Evolutionary conservation across 2,329 filamentous ascomycete species (phyloP).

Genomic region (Nigrograna mackinnonii): DNA sequence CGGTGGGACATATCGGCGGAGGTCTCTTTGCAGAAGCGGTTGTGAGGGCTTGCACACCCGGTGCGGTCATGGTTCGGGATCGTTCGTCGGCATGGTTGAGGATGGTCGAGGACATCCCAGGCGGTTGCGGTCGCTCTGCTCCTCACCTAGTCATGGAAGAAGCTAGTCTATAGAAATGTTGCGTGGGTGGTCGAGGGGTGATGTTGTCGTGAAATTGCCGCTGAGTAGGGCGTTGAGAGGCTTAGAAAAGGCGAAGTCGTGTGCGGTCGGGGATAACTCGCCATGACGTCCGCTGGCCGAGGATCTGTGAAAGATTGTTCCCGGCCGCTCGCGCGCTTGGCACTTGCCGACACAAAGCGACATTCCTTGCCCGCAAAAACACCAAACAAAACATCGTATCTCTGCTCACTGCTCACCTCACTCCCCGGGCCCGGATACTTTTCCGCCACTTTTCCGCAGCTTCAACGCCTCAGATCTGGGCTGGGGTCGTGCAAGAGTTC

Average conservation of each 20-base stretch:
- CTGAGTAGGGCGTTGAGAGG: background rate
- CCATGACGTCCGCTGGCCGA: constrained; percentile 18
- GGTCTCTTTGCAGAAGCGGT: constrained; percentile 23
- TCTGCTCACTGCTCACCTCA: no score
- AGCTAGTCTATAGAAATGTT: no score
- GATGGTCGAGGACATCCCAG: constrained; percentile 43
- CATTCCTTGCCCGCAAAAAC: no score
- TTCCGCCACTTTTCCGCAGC: no score
- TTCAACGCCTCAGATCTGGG: no score
- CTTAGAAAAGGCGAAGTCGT: constrained; percentile 3
- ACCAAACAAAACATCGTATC: no score
- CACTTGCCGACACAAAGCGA: constrained; percentile 16
- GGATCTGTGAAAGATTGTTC: constrained; percentile 10
- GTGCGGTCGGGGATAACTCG: constrained; percentile 9
- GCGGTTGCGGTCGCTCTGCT: constrained; percentile 4
- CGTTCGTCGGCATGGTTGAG: constrained; percentile 37
- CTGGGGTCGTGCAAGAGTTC: no score
- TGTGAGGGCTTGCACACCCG: constrained; percentile 25
- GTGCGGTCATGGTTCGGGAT: constrained; percentile 42
- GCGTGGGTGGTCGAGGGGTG: no score
- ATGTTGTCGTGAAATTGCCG: background rate
- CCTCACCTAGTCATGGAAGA: background rate
- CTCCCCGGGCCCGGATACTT: no score
- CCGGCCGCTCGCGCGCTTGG: constrained; percentile 11
- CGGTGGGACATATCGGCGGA: constrained; percentile 53